phyloP scores from a whole-genome alignment of 441 rosid genomes.

The Populus hybrid region DNA sequence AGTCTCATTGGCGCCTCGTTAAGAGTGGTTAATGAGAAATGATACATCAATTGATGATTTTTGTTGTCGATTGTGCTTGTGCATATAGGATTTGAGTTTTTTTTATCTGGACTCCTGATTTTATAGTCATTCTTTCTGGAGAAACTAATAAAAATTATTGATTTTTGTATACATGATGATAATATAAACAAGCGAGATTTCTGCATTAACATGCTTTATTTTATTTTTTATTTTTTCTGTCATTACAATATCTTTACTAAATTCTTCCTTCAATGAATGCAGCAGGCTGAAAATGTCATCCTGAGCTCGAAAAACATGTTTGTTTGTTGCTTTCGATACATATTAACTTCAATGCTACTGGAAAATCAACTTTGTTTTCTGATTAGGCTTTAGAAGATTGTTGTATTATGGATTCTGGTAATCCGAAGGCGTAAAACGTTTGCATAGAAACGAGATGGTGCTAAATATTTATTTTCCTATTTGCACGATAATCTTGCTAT shows the following conservation, averaged over 20 bases:
- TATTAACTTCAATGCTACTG: background rate
- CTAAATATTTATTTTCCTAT: background rate
- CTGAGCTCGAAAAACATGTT: background rate
- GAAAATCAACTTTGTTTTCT: background rate
- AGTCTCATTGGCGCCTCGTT: slow-evolving; percentile 63
- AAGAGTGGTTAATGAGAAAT: slow-evolving; percentile 15
- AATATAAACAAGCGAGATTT: too few species aligned
- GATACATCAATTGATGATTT: background rate
- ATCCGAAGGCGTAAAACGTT: background rate
- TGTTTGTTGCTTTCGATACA: background rate
- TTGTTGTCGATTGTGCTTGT: background rate
- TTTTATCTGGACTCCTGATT: background rate
- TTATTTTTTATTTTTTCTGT: background rate
- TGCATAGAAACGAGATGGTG: background rate
- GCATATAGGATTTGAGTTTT: background rate
- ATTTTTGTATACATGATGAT: background rate
- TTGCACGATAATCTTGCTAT: background rate
- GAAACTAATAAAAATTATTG: background rate
- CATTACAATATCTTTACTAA: background rate
- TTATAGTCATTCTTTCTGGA: background rate
- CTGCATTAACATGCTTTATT: background rate
- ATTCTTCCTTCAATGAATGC: background rate
- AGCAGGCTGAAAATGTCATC: background rate
- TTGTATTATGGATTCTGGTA: background rate
- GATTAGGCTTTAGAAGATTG: background rate